Evolutionary conservation across 2,329 filamentous ascomycete genomes (phyloP).

Genomic region (Ophiostoma australiae): DNA sequence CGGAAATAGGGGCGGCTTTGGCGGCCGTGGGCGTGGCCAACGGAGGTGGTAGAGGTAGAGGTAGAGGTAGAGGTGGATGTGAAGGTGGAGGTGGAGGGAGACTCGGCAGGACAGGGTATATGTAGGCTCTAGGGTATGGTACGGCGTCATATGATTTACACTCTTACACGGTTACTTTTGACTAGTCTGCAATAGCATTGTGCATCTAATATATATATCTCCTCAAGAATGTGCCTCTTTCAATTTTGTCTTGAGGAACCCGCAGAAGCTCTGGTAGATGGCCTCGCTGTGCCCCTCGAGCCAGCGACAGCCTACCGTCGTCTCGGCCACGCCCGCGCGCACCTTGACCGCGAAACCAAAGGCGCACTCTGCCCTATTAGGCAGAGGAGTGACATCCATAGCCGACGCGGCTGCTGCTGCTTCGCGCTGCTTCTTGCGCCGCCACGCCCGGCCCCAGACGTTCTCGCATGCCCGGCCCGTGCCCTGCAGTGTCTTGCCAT

Average conservation of each 20-base stretch:
- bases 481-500: conserved; percentile 48
- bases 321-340: conserved; percentile 37
- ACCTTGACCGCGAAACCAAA: conserved; percentile 58
- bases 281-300: conserved; percentile 66
- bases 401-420: conserved; percentile 16
- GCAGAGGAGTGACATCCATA: not conserved
- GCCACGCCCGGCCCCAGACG: conserved; percentile 73
- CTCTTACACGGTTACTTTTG: not conserved
- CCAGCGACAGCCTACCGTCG: conserved; percentile 60
- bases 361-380: conserved; percentile 33
- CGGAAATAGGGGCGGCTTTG: conserved; percentile 31
- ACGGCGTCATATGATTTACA: not conserved
- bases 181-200: not conserved
- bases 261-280: conserved; percentile 82
- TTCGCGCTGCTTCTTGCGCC: conserved; percentile 51
- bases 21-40: conserved; percentile 34
- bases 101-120: not conserved
- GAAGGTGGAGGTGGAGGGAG: conserved; percentile 19
- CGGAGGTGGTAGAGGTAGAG: conserved; percentile 27
- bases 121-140: not conserved
- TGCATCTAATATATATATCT: not conserved
- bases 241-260: conserved; percentile 62
- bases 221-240: conserved; percentile 22
- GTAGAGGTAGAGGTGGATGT: conserved; percentile 22
- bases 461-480: conserved; percentile 62